Evolutionary conservation across 805 yeast species (phyloP), one percentile per base, ranked within the genome.

Genomic region (Saccharomycopsis sp.): DNA sequence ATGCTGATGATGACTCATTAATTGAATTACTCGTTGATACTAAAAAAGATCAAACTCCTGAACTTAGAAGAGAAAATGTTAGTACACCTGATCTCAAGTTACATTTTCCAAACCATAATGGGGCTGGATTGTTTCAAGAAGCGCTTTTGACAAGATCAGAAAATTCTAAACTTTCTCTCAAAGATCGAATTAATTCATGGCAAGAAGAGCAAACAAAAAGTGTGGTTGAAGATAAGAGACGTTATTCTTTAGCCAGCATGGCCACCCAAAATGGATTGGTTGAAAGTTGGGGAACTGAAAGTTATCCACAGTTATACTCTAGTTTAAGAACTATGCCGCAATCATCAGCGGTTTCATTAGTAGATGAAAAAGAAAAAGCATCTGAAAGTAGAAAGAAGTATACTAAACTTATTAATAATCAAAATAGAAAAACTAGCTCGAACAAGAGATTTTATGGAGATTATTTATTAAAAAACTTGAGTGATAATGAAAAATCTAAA

Each of bases 401-500:
- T 23, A 6, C 31, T 9, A 28, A 28, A 28, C n/a, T 18, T 17
- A 17, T 31, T 17, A 17, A 15, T 18, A 31, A 10, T 8, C 10
- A 14, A 6, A n/a, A 31, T 18, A 17, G 21, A 18, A 14, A 15
- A 31, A 27, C 17, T 15, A 17, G 8, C 26, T 3, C 10, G 15
- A 23, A n/a, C 4, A 26, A 42, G n/a, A 33, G 46, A 36, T 45
- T 42, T 34, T 45, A 45, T 33, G 48, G 48, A 5, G 48, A 45
- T 39, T 34, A 21, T 28, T 17, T 45, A 5, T 31, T 45, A 12
- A 34, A 33, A 29, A 36, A 31, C 19, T 31, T 44, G 21, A 42
- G 14, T 28, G 37, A 41, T 4, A 34, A 21, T 6, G 36, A 45
- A n/a, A 3, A 35, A 3, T 20, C 18, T 6, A 45, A 45, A 39